Evolutionary conservation across 495 filamentous ascomycete species (phyloP).

Genomic region (Baudoinia panamericana): DNA sequence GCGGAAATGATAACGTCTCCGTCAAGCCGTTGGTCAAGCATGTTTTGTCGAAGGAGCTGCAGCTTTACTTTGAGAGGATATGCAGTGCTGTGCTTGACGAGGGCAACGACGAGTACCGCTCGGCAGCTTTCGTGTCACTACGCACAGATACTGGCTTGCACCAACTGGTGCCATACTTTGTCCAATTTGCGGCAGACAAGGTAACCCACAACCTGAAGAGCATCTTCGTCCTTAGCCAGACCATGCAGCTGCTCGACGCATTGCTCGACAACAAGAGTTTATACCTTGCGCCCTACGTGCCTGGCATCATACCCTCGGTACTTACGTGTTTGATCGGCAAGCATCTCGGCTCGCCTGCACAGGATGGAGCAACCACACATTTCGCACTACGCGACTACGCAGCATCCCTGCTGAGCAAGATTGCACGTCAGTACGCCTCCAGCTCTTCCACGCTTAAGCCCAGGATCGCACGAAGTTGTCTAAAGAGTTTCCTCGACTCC

Average conservation of each 20-base stretch:
- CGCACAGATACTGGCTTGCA: conserved; percentile 81
- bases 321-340: conserved; percentile 84
- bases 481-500: conserved; percentile 81
- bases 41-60: conserved; percentile 82
- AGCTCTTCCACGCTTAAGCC: conserved; percentile 67
- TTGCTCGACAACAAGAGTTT: conserved; percentile 70
- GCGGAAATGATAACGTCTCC: conserved; percentile 65
- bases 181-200: conserved; percentile 86
- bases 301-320: conserved; percentile 73
- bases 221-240: conserved; percentile 73
- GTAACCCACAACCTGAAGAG: conserved; percentile 82
- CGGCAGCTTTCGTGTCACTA: conserved; percentile 68
- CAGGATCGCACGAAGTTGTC: conserved; percentile 75
- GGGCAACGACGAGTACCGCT: conserved; percentile 67
- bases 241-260: conserved; percentile 75
- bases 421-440: conserved; percentile 61
- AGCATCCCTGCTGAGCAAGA: conserved; percentile 58
- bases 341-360: conserved; percentile 50
- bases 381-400: conserved; percentile 75
- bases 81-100: conserved; percentile 76
- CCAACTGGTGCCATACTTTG: conserved; percentile 89
- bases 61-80: conserved; percentile 94
- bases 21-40: conserved; percentile 90
- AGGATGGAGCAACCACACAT: conserved; percentile 39
- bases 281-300: conserved; percentile 79